Conservation (phyloP, 768 basidiomycete species). For the Harrya chromipes region DNA sequence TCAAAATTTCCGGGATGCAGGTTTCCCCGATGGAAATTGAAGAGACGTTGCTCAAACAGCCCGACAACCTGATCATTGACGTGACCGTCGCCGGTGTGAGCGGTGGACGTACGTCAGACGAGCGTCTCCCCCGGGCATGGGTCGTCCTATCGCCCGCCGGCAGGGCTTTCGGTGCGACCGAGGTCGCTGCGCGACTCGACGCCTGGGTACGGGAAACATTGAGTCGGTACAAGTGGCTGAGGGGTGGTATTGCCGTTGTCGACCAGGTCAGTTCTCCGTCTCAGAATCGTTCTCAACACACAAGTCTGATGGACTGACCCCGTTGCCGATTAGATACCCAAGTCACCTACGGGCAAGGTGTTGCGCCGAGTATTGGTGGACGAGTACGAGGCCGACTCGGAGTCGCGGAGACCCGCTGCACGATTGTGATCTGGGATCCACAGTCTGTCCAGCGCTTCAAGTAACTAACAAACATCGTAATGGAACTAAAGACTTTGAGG, state of each 20-base stretch:
- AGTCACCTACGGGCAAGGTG: constrained; percentile 71
- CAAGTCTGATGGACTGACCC: not conserved
- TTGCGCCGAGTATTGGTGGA: constrained; percentile 62
- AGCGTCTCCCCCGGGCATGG: constrained; percentile 78
- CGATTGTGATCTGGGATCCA: constrained; percentile 20
- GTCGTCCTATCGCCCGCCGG: constrained; percentile 61
- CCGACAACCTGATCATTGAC: constrained; percentile 59
- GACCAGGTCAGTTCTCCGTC: constrained; percentile 47
- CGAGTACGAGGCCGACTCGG: constrained; percentile 40
- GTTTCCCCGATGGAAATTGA: constrained; percentile 83
- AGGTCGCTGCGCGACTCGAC: constrained; percentile 47
- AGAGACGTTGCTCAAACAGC: constrained; percentile 57
- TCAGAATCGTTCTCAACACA: not conserved
- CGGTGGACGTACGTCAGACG: constrained; percentile 67
- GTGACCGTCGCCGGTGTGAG: constrained; percentile 71
- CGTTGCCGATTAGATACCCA: constrained; percentile 53
- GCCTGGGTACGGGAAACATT: constrained; percentile 59
- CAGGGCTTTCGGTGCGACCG: constrained; percentile 41
- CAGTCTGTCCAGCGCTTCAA: not conserved
- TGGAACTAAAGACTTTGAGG: no score
- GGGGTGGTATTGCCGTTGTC: constrained; percentile 68
- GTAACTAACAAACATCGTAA: no score
- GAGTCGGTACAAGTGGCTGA: constrained; percentile 74
- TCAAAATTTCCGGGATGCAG: constrained; percentile 78
- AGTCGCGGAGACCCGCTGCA: constrained; percentile 15